phyloP scores from a whole-genome alignment of 495 filamentous ascomycete species.

The Aspergillus incahuasiensis region DNA sequence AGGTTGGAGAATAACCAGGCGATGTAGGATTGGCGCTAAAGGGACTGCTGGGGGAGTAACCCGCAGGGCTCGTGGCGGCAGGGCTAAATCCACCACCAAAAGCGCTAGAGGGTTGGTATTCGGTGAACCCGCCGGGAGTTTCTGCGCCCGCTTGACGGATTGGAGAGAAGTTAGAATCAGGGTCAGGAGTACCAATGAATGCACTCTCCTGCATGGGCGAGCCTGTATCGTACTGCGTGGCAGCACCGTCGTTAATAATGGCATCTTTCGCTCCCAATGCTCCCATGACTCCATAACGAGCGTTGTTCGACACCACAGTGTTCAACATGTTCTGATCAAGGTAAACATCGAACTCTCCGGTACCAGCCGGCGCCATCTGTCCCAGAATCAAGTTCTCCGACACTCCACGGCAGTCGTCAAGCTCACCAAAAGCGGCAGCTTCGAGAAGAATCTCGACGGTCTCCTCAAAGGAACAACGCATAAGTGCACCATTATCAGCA shows the following conservation, averaged over 20 bases:
- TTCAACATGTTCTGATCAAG: conserved; percentile 93
- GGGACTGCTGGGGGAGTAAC: conserved; percentile 68
- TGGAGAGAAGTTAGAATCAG: conserved; percentile 82
- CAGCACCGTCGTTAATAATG: conserved; percentile 69
- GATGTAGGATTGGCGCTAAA: conserved; percentile 76
- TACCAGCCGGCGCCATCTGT: conserved; percentile 93
- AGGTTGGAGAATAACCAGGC: conserved; percentile 70
- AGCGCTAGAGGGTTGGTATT: conserved; percentile 50
- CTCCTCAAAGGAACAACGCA: conserved; percentile 99
- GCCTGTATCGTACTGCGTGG: conserved; percentile 89
- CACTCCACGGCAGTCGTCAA: conserved; percentile 95
- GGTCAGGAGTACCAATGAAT: conserved; percentile 70
- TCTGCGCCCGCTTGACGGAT: conserved; percentile 74
- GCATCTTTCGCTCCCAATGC: conserved; percentile 68
- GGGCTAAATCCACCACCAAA: conserved; percentile 64
- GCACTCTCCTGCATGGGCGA: conserved; percentile 81
- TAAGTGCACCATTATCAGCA: conserved; percentile 93
- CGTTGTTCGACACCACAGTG: conserved; percentile 87
- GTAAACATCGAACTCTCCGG: conserved; percentile 87
- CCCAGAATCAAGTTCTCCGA: conserved; percentile 99
- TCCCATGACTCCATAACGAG: conserved; percentile 70
- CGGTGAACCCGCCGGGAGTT: conserved; percentile 67
- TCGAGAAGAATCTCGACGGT: conserved; percentile 97
- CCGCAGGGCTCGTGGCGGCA: conserved; percentile 61
- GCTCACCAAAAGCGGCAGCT: conserved; percentile 85